Conservation (phyloP, 2,329 filamentous ascomycete species). For the Neonectria faginata region DNA sequence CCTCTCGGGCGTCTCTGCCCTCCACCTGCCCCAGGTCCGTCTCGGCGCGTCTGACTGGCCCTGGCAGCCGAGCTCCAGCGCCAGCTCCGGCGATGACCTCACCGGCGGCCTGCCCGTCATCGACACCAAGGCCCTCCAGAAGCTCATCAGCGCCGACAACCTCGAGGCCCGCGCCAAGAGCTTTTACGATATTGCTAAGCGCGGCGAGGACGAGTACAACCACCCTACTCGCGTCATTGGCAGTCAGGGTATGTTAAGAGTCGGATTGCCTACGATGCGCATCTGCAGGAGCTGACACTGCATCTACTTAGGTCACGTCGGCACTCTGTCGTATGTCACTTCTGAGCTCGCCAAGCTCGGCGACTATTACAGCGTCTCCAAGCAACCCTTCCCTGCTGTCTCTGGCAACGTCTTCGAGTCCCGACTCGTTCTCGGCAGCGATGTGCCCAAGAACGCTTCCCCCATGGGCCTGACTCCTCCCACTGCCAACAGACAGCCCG, state of each 20-base stretch:
- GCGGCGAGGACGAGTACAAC: slow-evolving; percentile 69
- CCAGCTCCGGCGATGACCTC: slow-evolving; percentile 34
- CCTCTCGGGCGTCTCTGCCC: slow-evolving; percentile 42
- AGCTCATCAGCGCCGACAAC: slow-evolving; percentile 64
- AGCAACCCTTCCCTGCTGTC: slow-evolving; percentile 73
- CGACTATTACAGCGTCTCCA: slow-evolving; percentile 71
- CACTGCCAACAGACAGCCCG: slow-evolving; percentile 68
- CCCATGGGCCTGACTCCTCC: slow-evolving; percentile 76
- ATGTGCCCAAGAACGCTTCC: slow-evolving; percentile 61
- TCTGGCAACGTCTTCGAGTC: slow-evolving; percentile 70
- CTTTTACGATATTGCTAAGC: slow-evolving; percentile 72
- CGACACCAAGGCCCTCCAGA: slow-evolving; percentile 67
- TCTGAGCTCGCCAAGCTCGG: slow-evolving; percentile 64
- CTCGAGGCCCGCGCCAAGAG: slow-evolving; percentile 70
- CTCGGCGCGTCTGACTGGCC: slow-evolving; percentile 23
- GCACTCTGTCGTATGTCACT: slow-evolving; percentile 73
- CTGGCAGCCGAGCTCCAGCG: slow-evolving; percentile 26
- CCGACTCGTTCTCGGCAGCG: slow-evolving; percentile 66
- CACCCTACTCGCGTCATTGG: slow-evolving; percentile 80
- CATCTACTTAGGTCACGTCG: slow-evolving; percentile 64
- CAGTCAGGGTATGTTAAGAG: slow-evolving; percentile 63
- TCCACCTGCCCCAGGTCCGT: slow-evolving; percentile 41
- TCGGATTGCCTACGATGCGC: not conserved
- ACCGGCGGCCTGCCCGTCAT: slow-evolving; percentile 56
- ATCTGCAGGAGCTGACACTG: slow-evolving; percentile 23